phyloP scores from a whole-genome alignment of 1,284 basidiomycete species.

The Sporisorium reilianum region DNA sequence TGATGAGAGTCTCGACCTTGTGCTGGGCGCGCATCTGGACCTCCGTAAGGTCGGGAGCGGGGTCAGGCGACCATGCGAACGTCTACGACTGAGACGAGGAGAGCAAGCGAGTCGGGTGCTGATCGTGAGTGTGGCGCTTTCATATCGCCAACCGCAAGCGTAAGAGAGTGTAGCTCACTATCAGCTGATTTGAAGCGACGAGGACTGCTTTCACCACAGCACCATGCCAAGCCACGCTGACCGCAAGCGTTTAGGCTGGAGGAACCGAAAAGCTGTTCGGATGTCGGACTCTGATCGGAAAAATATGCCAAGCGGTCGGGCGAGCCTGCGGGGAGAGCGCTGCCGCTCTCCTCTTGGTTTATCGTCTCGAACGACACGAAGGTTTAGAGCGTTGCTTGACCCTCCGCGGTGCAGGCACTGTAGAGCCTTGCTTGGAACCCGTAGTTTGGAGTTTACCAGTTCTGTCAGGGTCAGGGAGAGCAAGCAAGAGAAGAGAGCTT shows the following conservation, averaged over 20 bases:
- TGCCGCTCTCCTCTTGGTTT: too few relatives aligned
- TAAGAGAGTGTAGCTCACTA: background rate
- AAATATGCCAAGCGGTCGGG: slow-evolving; percentile 10
- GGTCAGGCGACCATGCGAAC: background rate
- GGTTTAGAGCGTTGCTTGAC: too few relatives aligned
- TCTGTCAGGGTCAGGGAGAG: too few relatives aligned
- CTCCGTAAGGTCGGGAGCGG: background rate
- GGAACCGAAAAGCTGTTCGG: slow-evolving; percentile 4
- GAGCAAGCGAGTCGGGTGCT: background rate
- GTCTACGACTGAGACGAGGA: background rate
- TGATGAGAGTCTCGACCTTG: slow-evolving; percentile 1
- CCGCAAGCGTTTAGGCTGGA: background rate
- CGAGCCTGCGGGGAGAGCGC: background rate
- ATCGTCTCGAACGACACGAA: too few relatives aligned
- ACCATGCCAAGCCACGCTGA: background rate
- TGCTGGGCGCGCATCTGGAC: slow-evolving; percentile 2
- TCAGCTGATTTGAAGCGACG: background rate
- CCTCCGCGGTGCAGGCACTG: too few relatives aligned
- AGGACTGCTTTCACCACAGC: background rate
- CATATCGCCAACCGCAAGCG: background rate
- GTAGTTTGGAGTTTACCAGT: too few relatives aligned
- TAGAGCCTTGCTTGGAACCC: too few relatives aligned
- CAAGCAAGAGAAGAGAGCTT: too few relatives aligned
- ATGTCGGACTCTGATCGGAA: slow-evolving; percentile 12
- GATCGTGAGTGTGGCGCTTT: background rate